Evolutionary conservation across 169 alveolate genomes (phyloP), one percentile per base, ranked within the genome.

Genomic region (Babesia bigemina): DNA sequence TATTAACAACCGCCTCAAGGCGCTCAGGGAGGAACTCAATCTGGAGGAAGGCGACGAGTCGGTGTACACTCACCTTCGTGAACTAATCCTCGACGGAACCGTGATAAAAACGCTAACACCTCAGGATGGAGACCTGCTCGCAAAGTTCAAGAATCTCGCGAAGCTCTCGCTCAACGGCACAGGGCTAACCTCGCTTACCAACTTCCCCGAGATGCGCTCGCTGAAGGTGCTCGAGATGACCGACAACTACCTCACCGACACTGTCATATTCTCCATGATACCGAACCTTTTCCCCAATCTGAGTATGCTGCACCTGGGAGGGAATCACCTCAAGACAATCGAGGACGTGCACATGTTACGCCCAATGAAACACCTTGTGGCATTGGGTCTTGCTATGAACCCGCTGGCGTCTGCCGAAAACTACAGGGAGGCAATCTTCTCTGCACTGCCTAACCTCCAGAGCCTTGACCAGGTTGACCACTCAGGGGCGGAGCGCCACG

Each of bases 141-240:
- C 92, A 45, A 86, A 90, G 56, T 91, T 93, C 75, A 72, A 74
- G 49, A 85, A 88, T 47, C 70, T 94, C 58, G 88, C 86, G 24
- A 91, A 93, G 63, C 81, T 94, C 62, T 87, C 96, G 57, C 85
- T 92, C 72, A 94, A 94, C 74, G 96, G 94, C 45, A 94, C 97
- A 4, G 96, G 97, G 10, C 85, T 94, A 29, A 87, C 88, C 47
- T 86, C 91, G 22, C 72, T 94, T 48, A 90, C 79, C 19, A 89
- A 87, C 73, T 86, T 94, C 53, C 97, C 96, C 17, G 75, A 42
- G 69, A 85, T 94, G 63, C 95, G 86, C 16, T 82, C 87, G n/a
- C 88, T 94, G 44, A 92, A 79, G 57, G 93, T 92, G 26, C 77
- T 94, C 29, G 97, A 94, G 60, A 53, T 91, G 76, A 93, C 96